These are phyloP conservation scores for Nicotiana tabacum DNA, from an alignment of 257 asterid genomes.

Conservation along the genomic window DNA sequence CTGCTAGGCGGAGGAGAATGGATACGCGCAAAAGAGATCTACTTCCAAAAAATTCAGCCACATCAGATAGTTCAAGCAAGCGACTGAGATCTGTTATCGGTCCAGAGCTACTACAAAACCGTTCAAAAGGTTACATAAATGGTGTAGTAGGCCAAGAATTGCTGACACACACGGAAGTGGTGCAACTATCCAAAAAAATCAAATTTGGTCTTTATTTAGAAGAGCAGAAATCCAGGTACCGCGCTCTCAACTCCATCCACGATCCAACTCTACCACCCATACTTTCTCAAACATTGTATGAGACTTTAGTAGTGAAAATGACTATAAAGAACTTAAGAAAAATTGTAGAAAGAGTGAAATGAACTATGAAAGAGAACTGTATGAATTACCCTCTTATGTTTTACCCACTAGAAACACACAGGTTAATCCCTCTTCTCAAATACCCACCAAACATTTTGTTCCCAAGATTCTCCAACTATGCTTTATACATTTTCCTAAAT, in stretches of 20 bases:
- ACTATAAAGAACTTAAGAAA: background rate
- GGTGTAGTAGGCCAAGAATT: slow-evolving; percentile 58
- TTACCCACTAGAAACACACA: background rate
- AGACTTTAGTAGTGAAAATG: background rate
- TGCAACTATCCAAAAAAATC: slow-evolving; percentile 63
- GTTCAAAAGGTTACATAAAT: slow-evolving; percentile 58
- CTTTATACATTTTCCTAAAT: background rate
- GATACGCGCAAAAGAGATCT: slow-evolving; percentile 36
- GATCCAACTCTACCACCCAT: background rate
- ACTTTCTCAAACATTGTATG: background rate
- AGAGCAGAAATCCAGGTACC: slow-evolving; percentile 66
- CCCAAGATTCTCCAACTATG: background rate
- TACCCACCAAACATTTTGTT: background rate
- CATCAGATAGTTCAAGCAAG: slow-evolving; percentile 21
- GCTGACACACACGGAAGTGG: slow-evolving; percentile 77
- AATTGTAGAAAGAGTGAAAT: background rate
- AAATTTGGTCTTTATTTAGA: slow-evolving; percentile 64
- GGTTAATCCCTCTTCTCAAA: background rate
- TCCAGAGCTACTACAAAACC: slow-evolving; percentile 53
- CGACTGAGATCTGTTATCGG: slow-evolving; percentile 38
- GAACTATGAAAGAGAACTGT: background rate
- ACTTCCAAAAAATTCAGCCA: slow-evolving; percentile 21
- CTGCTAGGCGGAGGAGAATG: slow-evolving; percentile 77
- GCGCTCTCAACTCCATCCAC: background rate
- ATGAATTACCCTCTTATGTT: background rate